Base-by-base conservation (phyloP, 768 basidiomycete species). In the Tephrocybe rancida region DNA sequence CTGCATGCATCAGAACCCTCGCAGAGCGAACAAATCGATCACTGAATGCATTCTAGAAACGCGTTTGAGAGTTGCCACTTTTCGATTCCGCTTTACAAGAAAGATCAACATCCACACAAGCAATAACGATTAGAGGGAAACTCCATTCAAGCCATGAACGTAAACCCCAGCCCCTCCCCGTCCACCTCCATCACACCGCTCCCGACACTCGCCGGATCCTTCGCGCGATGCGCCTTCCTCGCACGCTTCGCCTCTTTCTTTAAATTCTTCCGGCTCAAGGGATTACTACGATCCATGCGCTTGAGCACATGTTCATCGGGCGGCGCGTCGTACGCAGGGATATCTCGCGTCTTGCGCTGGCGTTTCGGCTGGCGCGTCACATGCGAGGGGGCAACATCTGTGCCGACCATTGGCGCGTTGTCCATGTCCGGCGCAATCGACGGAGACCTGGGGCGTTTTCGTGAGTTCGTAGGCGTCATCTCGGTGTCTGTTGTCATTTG, bases 201-300 rank as follows among this genome's bases (percentile, higher is more conserved):
- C 22, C 42, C 32, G 14, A 25, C 63, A 32, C 46, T 57, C 7
- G 45, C 61, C 16, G 55, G 45, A 45, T 48, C 61, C 45, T 61
- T 67, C 21, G 69, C 68, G 30, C 73, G 73, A 35, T 75, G 77
- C 4, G 79, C 78, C 64, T 82, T 83, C 61, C 83, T 74, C 32
- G 79, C 82, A 59, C 74, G 73, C 73, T 88, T 90, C 44, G 81
- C 79, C 41, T 84, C 86, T 63, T 71, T 78, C 71, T 88, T 90
- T 61, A 89, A 59, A 58, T 75, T 70, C 61, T 73, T 78, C 55
- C 87, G 70, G 50, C 75, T 82, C 56, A 90, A 58, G 13, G 88
- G 86, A 64, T 88, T 87, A 50, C 78, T 72, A 54, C 65, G 63
- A 11, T 77, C 78, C 78, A 84, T 82, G 54, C 67, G 69, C 39